Evolutionary conservation across 2,329 filamentous ascomycete species (phyloP).

Genomic region (Blastomyces gilchristii): DNA sequence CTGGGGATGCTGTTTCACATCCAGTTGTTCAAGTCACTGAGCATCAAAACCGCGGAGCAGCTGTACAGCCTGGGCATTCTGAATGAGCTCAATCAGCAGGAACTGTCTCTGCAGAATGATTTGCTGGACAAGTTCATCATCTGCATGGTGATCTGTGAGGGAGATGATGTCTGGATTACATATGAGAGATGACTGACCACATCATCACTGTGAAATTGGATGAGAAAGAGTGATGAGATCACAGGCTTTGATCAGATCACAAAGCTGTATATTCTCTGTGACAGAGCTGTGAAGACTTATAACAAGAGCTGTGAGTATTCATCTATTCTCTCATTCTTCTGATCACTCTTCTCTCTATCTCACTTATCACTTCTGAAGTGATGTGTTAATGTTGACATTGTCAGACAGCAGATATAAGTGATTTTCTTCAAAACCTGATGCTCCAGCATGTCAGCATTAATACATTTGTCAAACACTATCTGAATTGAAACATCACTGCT

Average conservation of each 20-base stretch:
- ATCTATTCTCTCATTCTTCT: conserved; percentile 5
- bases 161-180: conserved; percentile 10
- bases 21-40: no score
- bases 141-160: conserved; percentile 18
- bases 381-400: not conserved
- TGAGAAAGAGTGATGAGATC: not conserved
- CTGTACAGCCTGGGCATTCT: conserved; percentile 14
- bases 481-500: not conserved
- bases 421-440: conserved; percentile 18
- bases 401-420: conserved; percentile 10
- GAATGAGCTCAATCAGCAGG: conserved; percentile 11
- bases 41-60: conserved; percentile 9
- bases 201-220: not conserved
- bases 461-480: conserved; percentile 3
- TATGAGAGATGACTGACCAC: not conserved
- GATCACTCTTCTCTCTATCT: no score
- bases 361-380: not conserved
- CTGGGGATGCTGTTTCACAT: no score
- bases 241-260: not conserved
- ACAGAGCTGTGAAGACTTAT: not conserved
- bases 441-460: conserved; percentile 13
- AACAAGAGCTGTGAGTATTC: not conserved
- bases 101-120: conserved; percentile 7
- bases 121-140: conserved; percentile 14
- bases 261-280: not conserved